These are phyloP conservation scores for Mycena leptocephala DNA, from an alignment of 768 basidiomycete species.

Conservation along the genomic window DNA sequence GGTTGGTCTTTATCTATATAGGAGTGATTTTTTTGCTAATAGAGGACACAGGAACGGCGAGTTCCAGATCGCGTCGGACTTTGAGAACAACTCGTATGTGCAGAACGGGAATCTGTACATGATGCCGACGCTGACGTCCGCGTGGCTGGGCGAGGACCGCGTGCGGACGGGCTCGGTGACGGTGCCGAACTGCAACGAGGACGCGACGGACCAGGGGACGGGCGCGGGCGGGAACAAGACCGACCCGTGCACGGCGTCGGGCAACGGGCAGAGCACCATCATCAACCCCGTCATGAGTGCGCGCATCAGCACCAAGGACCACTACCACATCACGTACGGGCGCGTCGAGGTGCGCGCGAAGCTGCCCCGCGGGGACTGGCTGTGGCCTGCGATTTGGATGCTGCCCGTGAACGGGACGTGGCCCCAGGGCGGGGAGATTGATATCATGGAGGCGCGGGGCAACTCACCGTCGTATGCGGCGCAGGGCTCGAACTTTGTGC, in stretches of 20 bases:
- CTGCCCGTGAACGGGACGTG: conserved; percentile 75
- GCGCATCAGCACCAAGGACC: conserved; percentile 78
- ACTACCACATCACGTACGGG: conserved; percentile 71
- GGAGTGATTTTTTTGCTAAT: not conserved
- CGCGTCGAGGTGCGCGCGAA: conserved; percentile 76
- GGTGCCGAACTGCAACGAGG: conserved; percentile 49
- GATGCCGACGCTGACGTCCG: conserved; percentile 84
- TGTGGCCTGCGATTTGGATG: conserved; percentile 87
- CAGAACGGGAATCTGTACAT: conserved; percentile 81
- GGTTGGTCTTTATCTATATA: conserved; percentile 53
- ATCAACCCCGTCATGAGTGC: conserved; percentile 88
- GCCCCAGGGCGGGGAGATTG: conserved; percentile 67
- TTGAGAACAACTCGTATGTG: conserved; percentile 66
- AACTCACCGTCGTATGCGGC: conserved; percentile 69
- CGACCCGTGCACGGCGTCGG: conserved; percentile 60
- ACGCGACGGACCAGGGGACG: too few relatives aligned
- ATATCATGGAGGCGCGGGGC: conserved; percentile 74
- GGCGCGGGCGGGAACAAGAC: too few relatives aligned
- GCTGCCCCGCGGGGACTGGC: conserved; percentile 77
- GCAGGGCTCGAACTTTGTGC: conserved; percentile 73
- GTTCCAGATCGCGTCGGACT: conserved; percentile 85
- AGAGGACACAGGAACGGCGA: conserved; percentile 67
- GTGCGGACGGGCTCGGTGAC: conserved; percentile 60
- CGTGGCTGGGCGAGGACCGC: conserved; percentile 52
- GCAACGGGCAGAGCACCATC: conserved; percentile 60